A percentile compares a stretch with the other conserved stretches of the same genome.
phyloP scores from a whole-genome alignment of 352 stramenopile genomes.

The Globisporangium takayamanum region DNA sequence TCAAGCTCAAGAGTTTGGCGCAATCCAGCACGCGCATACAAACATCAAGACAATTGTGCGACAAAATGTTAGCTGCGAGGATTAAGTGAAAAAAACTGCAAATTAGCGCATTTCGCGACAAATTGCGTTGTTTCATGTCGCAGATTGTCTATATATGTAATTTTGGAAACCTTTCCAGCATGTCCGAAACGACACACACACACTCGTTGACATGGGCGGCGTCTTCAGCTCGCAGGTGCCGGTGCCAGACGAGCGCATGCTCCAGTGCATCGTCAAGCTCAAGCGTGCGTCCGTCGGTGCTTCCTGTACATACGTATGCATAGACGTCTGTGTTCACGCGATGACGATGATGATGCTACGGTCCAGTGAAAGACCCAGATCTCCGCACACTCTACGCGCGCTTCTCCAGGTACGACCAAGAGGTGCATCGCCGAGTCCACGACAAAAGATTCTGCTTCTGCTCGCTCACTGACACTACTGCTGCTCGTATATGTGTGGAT shows the following conservation, averaged over 20 bases:
- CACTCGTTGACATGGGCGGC: slow-evolving; percentile 27
- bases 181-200: too few relatives aligned
- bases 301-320: background rate
- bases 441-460: background rate
- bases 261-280: slow-evolving; percentile 61
- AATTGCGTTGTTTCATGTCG: too few relatives aligned
- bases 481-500: too few relatives aligned
- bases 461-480: too few relatives aligned
- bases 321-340: background rate
- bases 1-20: too few relatives aligned
- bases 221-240: slow-evolving; percentile 43
- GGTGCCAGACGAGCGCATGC: slow-evolving; percentile 57
- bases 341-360: background rate
- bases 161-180: too few relatives aligned
- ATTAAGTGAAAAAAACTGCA: too few relatives aligned
- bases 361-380: slow-evolving; percentile 52
- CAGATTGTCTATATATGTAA: too few relatives aligned
- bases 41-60: too few relatives aligned
- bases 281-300: slow-evolving; percentile 27
- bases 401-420: slow-evolving; percentile 62
- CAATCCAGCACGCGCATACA: too few relatives aligned
- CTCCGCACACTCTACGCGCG: slow-evolving; percentile 40
- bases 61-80: too few relatives aligned
- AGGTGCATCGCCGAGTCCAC: slow-evolving; percentile 21
- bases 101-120: too few relatives aligned